Evolutionary conservation across 1,284 basidiomycete genomes (phyloP), one percentile per base, ranked within the genome.

Genomic region (Rhizopogon parksii): DNA sequence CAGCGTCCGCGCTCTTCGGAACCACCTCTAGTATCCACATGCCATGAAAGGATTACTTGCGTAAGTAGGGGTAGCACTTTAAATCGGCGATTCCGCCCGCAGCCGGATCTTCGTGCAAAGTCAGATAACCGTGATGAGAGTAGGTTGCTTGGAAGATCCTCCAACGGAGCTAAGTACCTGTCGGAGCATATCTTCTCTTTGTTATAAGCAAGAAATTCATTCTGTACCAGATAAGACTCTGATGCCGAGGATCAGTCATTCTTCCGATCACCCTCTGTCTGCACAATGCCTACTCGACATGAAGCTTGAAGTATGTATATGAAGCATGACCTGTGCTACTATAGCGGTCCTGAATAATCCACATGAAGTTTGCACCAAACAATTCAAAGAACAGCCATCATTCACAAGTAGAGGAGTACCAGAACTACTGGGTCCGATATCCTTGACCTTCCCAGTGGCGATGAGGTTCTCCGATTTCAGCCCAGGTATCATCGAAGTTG

Each of bases 351-450:
- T 53, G 24, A 46, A 38, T 30, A 53, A 27, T 36, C 50, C 51
- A 36, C 21, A 24, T 24, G 4, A 24, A 24, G 21, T 24, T 24
- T 35, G n/a, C 9, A 52, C 17, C 32, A 15, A 37, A 14, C 19
- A 11, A 36, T 36, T 21, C 17, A 52, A 17, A 43, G 17, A 46
- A 7, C 35, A 32, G 30, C 35, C 5, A 36, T 7, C 1, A 50
- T 58, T 40, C 61, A 65, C 32, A 71, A 57, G 21, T 63, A 59
- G 7, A 80, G 66, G 64, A 85, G 21, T 24, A 24, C 21, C 21
- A 24, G 21, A 85, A 69, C 87, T 87, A 45, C 80, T 83, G 24
- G 87, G 75, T 19, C 83, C 84, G 55, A 87, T 84, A 25, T 76
- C 66, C 59, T 76, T 78, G 49, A 79, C 75, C 66, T 82, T 68